Base-by-base conservation (phyloP, 192 early-diverging fungal species). In the Irineochytrium annulatum region DNA sequence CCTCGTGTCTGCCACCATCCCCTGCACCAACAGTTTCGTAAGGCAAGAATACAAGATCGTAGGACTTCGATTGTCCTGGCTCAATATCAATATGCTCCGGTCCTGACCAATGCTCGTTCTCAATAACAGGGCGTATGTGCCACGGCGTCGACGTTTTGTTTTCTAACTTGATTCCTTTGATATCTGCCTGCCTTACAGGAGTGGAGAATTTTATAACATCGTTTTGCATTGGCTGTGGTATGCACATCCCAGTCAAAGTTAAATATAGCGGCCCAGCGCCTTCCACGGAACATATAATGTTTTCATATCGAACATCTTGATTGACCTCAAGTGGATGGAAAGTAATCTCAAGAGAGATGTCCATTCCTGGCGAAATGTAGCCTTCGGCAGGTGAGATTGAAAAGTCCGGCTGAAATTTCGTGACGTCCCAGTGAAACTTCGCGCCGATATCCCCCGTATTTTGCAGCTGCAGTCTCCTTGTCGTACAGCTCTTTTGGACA, bases 331-430 rank as follows among this genome's bases (percentile, higher is more conserved):
- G 41, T 19, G 83, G 83, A 55, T 81, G 81, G 64, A 85, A 85
- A 1, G 70, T 72, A 26, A 85, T 77, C 53, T 85, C 83, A 28
- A 85, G 48, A 34, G 79, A 64, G 17, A 85, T 60, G 24, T 85
- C 81, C 75, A 84, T 79, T 29, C 81, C 78, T 11, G 83, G 82
- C 1, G 82, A 82, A 43, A 84, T 84, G 53, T 84, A 85, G 1
- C 81, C 83, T 54, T 85, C 81, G 8, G 68, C 57, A n/a, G 83
- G 77, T 8, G 78, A 70, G 34, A 85, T 77, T 8, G 81, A 62
- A 59, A 84, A 85, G 39, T 81, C 78, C 0, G 83, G 77, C 8
- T 41, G 37, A 43, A 81, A 77, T 44, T 75, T 64, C 14, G 63
- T 17, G 11, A 53, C 43, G 52, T 84, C 81, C 78, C 78, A 84